Percentiles rank a stretch among this genome's conserved stretches.
Conservation (phyloP, 2,329 filamentous ascomycete species). For the Alternaria panax region DNA sequence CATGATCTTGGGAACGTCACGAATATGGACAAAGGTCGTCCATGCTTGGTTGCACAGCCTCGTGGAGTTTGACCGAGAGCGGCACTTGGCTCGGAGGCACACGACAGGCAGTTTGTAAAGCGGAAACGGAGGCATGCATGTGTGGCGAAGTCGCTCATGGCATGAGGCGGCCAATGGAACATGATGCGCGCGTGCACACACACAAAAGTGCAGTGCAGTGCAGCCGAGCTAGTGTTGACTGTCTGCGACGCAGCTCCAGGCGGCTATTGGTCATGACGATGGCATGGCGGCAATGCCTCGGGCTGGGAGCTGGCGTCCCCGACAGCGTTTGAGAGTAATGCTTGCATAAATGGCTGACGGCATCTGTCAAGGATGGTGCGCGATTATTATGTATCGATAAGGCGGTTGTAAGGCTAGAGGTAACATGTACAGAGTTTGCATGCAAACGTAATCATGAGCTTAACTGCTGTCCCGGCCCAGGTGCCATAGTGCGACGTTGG, state of each 20-base stretch:
- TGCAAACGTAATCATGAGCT: slow-evolving; percentile 18
- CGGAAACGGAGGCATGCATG: slow-evolving; percentile 17
- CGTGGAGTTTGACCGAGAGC: slow-evolving; percentile 13
- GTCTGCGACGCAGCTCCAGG: neutral
- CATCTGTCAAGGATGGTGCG: slow-evolving; percentile 1
- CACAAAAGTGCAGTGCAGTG: no score
- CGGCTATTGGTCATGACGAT: neutral
- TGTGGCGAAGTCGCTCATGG: slow-evolving; percentile 23
- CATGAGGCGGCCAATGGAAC: slow-evolving; percentile 17
- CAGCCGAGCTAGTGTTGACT: slow-evolving; percentile 2
- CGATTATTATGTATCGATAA: neutral
- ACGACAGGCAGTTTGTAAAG: slow-evolving; percentile 11
- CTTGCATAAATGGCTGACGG: neutral
- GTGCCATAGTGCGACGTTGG: no score
- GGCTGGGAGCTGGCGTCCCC: neutral
- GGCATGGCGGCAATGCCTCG: neutral
- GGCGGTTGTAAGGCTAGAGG: neutral
- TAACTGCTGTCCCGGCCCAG: slow-evolving; percentile 8
- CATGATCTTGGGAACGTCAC: neutral
- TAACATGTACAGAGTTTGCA: slow-evolving; percentile 12
- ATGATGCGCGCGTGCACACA: slow-evolving; percentile 1
- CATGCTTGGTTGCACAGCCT: slow-evolving; percentile 10
- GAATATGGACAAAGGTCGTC: neutral
- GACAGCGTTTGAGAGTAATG: neutral
- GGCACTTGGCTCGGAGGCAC: slow-evolving; percentile 10